Base-by-base conservation (phyloP, 1,284 basidiomycete species). In the Ganoderma boninense region DNA sequence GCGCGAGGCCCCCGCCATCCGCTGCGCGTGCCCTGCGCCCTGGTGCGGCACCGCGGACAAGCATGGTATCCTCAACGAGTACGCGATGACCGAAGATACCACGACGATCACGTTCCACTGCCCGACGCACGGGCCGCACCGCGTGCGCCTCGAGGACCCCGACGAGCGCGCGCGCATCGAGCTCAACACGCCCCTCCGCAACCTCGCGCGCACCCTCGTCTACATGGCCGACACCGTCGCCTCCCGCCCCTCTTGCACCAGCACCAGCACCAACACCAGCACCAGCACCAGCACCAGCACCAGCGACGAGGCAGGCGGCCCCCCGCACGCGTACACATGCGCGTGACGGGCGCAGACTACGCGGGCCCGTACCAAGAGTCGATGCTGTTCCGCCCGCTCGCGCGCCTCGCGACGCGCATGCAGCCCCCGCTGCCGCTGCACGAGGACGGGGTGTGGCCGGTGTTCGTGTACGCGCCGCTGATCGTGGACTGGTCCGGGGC, bases 111-210 rank as follows among this genome's bases (percentile, higher is more conserved):
- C 69, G 14, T 80, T 80, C 69, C 26, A 43, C 52, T 79, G 78
- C 65, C 76, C 76, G 35, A 32, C 60, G 13, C 79, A 80, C 67
- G 78, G 79, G 2, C 40, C 60, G 35, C 74, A 80, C 68, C 62
- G 67, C 1, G 62, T 77, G 32, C 42, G 57, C 3, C 71, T 77
- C 18, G 69, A 64, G 38, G 63, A 77, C 49, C 66, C 73, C 10
- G 71, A 71, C 14, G 73, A 76, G 2, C 69, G 79, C 18, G 65
- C 62, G 29, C 70, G 68, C 43, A 70, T 80, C 40, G 79, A 80
- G 71, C 78, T 79, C 68, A 80, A 81, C 69, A 79, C 79, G 20
- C 79, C 79, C 4, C 56, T 80, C 18, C 75, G 79, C 29, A 81
- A 81, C 71, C 73, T 81, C 57, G 69, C 79, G 29, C 77, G 80